phyloP scores from a whole-genome alignment of 352 stramenopile genomes.

The Thraustotheca clavata region DNA sequence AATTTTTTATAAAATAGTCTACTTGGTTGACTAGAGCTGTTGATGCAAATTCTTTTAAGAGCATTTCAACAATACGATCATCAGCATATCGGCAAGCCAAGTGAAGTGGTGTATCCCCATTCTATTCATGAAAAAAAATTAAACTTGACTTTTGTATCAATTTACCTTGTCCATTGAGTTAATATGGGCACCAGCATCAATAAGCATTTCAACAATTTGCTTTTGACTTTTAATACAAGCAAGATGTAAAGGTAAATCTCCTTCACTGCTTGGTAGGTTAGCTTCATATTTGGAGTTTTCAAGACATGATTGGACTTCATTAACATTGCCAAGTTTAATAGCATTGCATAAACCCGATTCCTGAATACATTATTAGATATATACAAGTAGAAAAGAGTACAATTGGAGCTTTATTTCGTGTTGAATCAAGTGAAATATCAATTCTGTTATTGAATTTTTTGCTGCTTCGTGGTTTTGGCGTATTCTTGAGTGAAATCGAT shows the following conservation, averaged over 20 bases:
- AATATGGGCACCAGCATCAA: background rate
- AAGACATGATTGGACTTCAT: background rate
- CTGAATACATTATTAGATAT: background rate
- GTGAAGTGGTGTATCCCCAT: background rate
- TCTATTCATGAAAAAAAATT: background rate
- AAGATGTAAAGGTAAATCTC: background rate
- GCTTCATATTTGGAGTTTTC: background rate
- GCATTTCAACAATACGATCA: background rate
- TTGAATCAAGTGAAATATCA: no score
- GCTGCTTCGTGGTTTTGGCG: background rate
- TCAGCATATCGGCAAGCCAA: conserved; percentile 1
- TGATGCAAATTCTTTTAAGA: background rate
- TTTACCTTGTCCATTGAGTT: conserved; percentile 6
- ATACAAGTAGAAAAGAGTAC: background rate
- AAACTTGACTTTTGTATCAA: background rate
- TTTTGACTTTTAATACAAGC: background rate
- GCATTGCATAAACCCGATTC: background rate
- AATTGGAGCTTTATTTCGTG: no score
- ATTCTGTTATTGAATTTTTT: background rate
- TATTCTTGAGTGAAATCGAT: background rate
- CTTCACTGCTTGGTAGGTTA: background rate
- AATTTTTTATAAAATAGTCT: background rate
- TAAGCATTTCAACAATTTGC: background rate
- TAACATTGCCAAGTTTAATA: background rate
- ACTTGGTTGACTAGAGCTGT: background rate